Conservation (phyloP, 2,329 filamentous ascomycete species). For the Beauveria rudraprayagi region DNA sequence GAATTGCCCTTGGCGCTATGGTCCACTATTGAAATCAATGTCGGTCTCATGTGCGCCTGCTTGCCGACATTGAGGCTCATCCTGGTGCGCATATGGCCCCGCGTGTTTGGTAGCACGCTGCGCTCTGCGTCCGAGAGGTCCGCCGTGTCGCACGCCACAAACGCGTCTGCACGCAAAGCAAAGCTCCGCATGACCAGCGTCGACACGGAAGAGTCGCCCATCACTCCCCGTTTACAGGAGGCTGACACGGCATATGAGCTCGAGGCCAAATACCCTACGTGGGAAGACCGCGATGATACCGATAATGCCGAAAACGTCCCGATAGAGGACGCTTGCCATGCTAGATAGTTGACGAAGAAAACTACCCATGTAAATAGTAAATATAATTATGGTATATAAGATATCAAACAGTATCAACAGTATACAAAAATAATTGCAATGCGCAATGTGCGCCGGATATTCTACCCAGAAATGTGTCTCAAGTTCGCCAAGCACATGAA, state of each 20-base stretch:
- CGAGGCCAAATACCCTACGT: constrained; percentile 6
- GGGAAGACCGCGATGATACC: not conserved
- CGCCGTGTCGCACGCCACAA: not conserved
- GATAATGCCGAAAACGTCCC: not conserved
- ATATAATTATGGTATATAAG: not conserved
- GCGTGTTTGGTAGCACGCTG: constrained; percentile 5
- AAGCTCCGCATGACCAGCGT: not conserved
- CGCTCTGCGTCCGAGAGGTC: not conserved
- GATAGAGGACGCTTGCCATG: constrained; percentile 1
- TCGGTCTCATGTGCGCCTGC: constrained; percentile 19
- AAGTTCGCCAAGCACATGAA: not conserved
- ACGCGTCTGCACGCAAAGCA: not conserved
- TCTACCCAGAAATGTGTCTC: not conserved
- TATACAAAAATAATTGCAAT: not conserved
- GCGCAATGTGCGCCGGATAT: not conserved
- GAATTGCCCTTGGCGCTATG: constrained; percentile 14
- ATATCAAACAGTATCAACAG: not conserved
- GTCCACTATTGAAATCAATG: constrained; percentile 19
- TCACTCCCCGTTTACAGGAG: not conserved
- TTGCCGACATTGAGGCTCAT: constrained; percentile 19
- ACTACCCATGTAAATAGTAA: not conserved
- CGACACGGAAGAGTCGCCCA: not conserved
- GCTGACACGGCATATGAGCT: constrained; percentile 4
- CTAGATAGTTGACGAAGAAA: not conserved
- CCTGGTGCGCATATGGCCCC: constrained; percentile 12